phyloP scores from a whole-genome alignment of 352 stramenopile genomes.

The Globisporangium okanoganense region DNA sequence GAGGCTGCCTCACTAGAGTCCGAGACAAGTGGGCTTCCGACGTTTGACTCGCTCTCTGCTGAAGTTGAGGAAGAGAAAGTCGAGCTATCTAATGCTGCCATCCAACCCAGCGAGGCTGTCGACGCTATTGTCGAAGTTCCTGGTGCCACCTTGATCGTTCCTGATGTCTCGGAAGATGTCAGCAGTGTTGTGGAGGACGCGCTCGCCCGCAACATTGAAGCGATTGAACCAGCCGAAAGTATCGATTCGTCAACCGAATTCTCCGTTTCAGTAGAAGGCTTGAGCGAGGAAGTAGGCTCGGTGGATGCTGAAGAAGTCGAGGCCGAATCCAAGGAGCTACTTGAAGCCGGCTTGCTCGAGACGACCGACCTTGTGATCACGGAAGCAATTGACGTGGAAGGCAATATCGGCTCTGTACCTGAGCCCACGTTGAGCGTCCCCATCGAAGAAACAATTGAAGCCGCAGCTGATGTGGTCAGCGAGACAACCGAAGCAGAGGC shows the following conservation, averaged over 20 bases:
- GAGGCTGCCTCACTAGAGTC: background rate
- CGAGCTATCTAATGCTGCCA: background rate
- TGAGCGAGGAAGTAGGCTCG: background rate
- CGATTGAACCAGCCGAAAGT: background rate
- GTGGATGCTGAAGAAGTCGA: background rate
- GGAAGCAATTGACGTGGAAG: slow-evolving; percentile 1
- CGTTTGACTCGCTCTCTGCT: background rate
- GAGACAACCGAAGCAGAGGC: background rate
- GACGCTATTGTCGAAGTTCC: background rate
- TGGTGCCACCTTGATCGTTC: background rate
- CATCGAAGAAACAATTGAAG: background rate
- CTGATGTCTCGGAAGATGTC: background rate
- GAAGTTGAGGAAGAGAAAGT: background rate
- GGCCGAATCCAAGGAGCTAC: background rate
- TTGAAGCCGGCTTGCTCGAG: background rate
- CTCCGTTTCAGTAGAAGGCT: background rate
- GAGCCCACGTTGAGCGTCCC: background rate
- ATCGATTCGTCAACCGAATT: background rate
- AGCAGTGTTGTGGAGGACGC: background rate
- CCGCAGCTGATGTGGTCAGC: background rate
- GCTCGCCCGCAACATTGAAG: background rate
- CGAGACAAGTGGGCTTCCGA: background rate
- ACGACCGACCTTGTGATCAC: background rate
- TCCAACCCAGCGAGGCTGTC: background rate
- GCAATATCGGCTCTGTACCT: background rate